Conservation (phyloP, 1,284 basidiomycete genomes). For the Phenoliferia sp. region DNA sequence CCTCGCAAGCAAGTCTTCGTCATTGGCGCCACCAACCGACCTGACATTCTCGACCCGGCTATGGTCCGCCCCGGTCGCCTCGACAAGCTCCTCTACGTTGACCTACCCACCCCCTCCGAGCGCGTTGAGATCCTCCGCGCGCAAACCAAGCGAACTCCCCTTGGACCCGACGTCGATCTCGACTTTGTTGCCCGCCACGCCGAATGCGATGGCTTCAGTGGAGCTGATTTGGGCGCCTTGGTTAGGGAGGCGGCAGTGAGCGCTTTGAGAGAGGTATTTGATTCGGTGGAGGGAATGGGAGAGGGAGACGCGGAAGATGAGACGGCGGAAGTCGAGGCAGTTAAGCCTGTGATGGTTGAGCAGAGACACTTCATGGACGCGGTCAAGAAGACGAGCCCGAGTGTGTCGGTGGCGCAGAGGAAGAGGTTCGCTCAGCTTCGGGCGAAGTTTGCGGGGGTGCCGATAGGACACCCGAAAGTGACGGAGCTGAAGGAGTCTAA, state of each 20-base stretch:
- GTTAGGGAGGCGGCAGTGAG: conserved; percentile 85
- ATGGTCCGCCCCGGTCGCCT: conserved; percentile 95
- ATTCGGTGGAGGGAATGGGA: conserved; percentile 53
- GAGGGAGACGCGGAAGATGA: conserved; percentile 46
- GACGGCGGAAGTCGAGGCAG: conserved; percentile 39
- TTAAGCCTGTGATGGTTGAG: conserved; percentile 46
- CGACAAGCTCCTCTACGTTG: conserved; percentile 95
- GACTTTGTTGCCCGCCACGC: conserved; percentile 48
- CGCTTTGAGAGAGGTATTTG: conserved; percentile 68
- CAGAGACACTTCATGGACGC: conserved; percentile 67
- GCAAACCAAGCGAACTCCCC: conserved; percentile 65
- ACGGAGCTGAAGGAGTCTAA: conserved; percentile 13
- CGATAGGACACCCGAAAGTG: conserved; percentile 35
- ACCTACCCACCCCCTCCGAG: conserved; percentile 72
- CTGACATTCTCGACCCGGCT: conserved; percentile 97
- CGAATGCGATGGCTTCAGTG: conserved; percentile 79
- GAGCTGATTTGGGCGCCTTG: conserved; percentile 80
- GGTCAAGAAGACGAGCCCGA: conserved; percentile 76
- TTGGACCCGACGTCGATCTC: conserved; percentile 47
- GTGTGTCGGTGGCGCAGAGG: conserved; percentile 75
- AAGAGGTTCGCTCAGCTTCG: conserved; percentile 73
- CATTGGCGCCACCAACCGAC: conserved; percentile 95
- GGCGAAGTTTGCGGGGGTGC: conserved; percentile 69
- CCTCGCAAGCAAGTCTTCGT: conserved; percentile 87
- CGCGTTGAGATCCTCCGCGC: conserved; percentile 81